Conservation (phyloP, 2,329 filamentous ascomycete genomes). For the Cordyceps cicadae region DNA sequence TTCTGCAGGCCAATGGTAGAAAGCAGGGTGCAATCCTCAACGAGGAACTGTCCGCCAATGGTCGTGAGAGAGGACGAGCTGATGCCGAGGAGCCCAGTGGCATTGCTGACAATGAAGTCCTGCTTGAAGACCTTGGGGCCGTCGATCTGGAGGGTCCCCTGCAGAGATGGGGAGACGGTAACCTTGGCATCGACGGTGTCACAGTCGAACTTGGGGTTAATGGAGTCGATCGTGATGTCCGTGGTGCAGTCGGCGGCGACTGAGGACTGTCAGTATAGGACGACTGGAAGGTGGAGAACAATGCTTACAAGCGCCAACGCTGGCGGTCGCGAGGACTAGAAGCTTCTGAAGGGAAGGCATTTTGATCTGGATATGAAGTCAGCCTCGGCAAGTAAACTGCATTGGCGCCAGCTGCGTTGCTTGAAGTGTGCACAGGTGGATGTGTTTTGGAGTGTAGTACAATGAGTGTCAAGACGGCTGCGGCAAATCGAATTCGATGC, state of each 20-base stretch:
- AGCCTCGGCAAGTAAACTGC: background rate
- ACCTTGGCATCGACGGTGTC: conserved; percentile 58
- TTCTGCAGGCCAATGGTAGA: conserved; percentile 56
- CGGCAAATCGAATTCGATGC: conserved; percentile 1
- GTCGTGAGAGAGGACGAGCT: conserved; percentile 50
- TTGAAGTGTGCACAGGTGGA: background rate
- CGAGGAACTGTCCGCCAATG: conserved; percentile 62
- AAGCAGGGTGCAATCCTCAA: conserved; percentile 62
- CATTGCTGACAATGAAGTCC: conserved; percentile 54
- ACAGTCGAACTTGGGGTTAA: conserved; percentile 51
- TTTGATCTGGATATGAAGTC: background rate
- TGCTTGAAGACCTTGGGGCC: conserved; percentile 50
- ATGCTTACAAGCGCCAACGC: conserved; percentile 2
- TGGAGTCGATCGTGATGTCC: conserved; percentile 58
- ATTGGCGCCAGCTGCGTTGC: background rate
- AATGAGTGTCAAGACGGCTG: background rate
- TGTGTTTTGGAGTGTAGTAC: background rate
- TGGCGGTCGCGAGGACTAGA: conserved; percentile 18
- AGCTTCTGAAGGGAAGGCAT: conserved; percentile 21
- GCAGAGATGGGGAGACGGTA: conserved; percentile 48
- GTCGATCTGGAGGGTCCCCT: conserved; percentile 52
- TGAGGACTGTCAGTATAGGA: background rate
- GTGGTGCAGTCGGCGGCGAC: conserved; percentile 31
- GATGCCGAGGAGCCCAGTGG: conserved; percentile 51
- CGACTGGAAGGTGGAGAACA: background rate